These are phyloP conservation scores for Smithsoniella earleae DNA, from an alignment of 163 green algal genomes.

Conservation along the genomic window DNA sequence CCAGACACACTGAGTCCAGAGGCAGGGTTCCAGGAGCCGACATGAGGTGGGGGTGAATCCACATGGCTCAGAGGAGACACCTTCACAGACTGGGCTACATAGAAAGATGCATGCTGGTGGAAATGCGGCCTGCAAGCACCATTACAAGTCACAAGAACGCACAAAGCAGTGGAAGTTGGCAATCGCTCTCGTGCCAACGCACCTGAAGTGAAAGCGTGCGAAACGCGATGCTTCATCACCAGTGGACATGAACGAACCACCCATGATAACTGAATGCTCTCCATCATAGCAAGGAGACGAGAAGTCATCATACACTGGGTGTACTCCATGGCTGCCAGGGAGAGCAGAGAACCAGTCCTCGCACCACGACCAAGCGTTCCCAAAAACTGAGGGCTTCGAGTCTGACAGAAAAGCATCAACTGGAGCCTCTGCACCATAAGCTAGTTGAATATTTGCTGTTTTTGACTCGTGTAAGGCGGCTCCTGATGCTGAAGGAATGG, in stretches of 20 bases:
- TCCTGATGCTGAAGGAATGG: neutral
- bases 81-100: neutral
- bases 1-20: too few species aligned
- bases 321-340: conserved; percentile 48
- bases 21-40: conserved; percentile 29
- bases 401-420: conserved; percentile 43
- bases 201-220: conserved; percentile 62
- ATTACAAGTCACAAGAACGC: neutral
- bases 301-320: conserved; percentile 72
- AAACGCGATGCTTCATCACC: conserved; percentile 61
- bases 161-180: neutral
- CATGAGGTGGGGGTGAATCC: conserved; percentile 29
- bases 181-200: too few species aligned
- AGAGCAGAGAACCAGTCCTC: conserved; percentile 62
- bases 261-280: conserved; percentile 54
- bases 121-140: conserved; percentile 54
- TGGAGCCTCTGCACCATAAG: conserved; percentile 49
- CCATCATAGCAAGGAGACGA: conserved; percentile 55
- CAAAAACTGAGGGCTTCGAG: conserved; percentile 41
- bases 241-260: conserved; percentile 65
- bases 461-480: neutral
- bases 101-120: conserved; percentile 49
- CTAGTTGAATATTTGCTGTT: conserved; percentile 59
- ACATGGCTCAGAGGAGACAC: conserved; percentile 16
- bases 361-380: conserved; percentile 58